Evolutionary conservation across 345 rosid genomes (phyloP), one percentile per base, ranked within the genome.

Genomic region (Physaria fendleri): DNA sequence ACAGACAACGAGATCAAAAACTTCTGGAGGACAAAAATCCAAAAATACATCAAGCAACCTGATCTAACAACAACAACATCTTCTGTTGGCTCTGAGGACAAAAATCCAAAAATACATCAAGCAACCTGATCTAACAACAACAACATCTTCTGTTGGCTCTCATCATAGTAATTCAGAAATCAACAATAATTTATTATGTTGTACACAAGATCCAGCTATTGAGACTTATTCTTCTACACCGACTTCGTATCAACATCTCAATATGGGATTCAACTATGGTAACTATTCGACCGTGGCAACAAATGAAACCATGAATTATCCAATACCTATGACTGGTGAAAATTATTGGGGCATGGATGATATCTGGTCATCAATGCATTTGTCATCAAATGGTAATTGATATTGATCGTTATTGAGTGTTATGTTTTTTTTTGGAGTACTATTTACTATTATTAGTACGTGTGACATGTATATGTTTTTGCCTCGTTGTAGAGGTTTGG

Each of bases 71-170:
- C n/a, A n/a, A n/a, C 62, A 94, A 94, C 67, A 94, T 90, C 14
- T 94, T 75, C 50, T 94, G 99, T n/a, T n/a, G n/a, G n/a, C n/a
- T n/a, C n/a, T n/a, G 97, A 90, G 99, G 72, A 90, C 97, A 2
- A 78, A 87, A 68, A 85, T 94, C 65, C 97, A 94, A 77, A 90
- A 94, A 62, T 93, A 90, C 33, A 82, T 84, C 8, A 85, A 87
- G 64, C 90, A 81, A 59, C 71, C 65, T 1, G 88, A 80, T 44
- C 55, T 18, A 34, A 56, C 32, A 61, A 24, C n/a, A n/a, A n/a
- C 66, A 28, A 67, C 54, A 57, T 63, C 80, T 0, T 62, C 74
- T 33, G 54, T 70, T 30, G 84, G 74, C 37, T 69, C 75, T 13
- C 71, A 65, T 21, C 77, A 72, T 24, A 64, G 72, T 24, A 64